These are phyloP conservation scores for Penicillium subrubescens DNA, from an alignment of 495 filamentous ascomycete species.

Conservation along the genomic window DNA sequence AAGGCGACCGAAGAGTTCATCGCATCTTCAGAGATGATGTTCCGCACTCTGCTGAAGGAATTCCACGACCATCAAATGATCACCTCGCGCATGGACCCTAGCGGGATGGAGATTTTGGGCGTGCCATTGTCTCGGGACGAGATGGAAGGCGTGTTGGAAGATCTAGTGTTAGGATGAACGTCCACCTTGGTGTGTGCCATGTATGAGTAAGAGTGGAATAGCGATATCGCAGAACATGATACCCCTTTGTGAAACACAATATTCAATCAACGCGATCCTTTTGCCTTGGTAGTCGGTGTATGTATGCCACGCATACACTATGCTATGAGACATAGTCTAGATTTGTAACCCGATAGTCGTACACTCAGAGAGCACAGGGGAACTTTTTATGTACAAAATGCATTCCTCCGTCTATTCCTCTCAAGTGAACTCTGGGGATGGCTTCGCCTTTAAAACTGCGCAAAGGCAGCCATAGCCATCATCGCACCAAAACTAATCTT, in stretches of 20 bases:
- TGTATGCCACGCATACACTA: neutral
- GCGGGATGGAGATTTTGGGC: conserved; percentile 81
- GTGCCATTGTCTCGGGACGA: conserved; percentile 88
- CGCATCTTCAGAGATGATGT: conserved; percentile 93
- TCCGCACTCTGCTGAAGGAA: conserved; percentile 91
- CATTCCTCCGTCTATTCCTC: neutral
- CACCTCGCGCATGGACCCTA: conserved; percentile 77
- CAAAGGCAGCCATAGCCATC: conserved; percentile 79
- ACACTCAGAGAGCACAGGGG: neutral
- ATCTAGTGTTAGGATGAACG: conserved; percentile 55
- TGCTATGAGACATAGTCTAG: neutral
- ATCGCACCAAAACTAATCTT: conserved; percentile 77
- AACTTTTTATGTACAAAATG: conserved; percentile 23
- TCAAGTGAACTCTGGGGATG: neutral
- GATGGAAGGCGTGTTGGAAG: conserved; percentile 85
- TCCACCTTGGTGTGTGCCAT: neutral
- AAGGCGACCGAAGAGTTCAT: conserved; percentile 97
- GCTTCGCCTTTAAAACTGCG: conserved; percentile 38
- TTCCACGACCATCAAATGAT: conserved; percentile 99
- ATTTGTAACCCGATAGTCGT: neutral
- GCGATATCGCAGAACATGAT: conserved; percentile 28
- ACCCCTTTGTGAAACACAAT: conserved; percentile 38
- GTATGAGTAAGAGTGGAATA: conserved; percentile 10
- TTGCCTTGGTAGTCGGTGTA: neutral
- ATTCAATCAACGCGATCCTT: conserved; percentile 11